Base-by-base conservation (phyloP, 805 yeast genomes). In the Starmerella potacharoeniae region DNA sequence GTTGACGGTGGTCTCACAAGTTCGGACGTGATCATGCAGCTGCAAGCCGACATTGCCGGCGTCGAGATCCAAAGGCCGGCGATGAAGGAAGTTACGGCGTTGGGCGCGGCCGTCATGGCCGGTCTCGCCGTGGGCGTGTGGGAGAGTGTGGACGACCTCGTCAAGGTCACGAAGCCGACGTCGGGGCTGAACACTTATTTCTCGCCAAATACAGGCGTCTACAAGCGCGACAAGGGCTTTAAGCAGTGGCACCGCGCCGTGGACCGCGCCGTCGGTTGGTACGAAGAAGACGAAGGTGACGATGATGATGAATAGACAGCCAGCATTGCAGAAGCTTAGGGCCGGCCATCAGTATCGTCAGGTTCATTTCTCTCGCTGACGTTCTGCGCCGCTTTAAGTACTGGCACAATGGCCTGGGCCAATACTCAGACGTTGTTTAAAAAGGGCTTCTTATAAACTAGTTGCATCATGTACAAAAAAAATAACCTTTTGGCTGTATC, bases 1-100 rank as follows among this genome's bases (percentile, higher is more conserved):
- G 96, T 90, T 29, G 97, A 90, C 68, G 97, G 97, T 54, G 97
- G 97, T 62, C 84, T 90, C 93, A 84, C 95, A 28, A 80, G 85
- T 63, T 87, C 95, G 17, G 83, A 84, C 65, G 91, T 85, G 64
- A 91, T 89, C 52, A 84, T 91, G 84, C 95, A 87, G 73, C 87
- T 90, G 60, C 97, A 90, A 71, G 85, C 96, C 7, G 95, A 90
- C 68, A 83, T 90, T 58, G 75, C 88, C 62, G 97, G 97, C 3
- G 91, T 93, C 1, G 80, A 82, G 31, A 91, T 90, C 44, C 78
- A 80, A 62, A 77, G 96, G 64, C 89, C 96, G 1, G 77, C 80
- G 35, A 85, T 83, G 68, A 74, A 87, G 37, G 97, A 90, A 70
- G 88, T 96, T 67, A 90, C 97, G 5, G 96, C 97, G 0, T 76